Evolutionary conservation across 1,284 basidiomycete species (phyloP), one percentile per base, ranked within the genome.

Genomic region (Pseudozyma sp.): DNA sequence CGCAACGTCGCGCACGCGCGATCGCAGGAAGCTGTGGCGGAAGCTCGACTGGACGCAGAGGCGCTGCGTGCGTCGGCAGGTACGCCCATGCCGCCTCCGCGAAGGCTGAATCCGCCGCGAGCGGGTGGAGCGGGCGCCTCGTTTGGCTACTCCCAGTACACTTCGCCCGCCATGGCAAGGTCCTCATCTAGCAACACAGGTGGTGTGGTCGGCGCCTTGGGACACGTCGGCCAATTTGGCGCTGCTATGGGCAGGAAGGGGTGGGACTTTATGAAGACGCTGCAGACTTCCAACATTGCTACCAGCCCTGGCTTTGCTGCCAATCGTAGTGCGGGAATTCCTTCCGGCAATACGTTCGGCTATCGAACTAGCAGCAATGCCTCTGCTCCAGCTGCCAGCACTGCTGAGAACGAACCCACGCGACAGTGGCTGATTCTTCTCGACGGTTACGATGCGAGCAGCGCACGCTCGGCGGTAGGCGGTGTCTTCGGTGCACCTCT

Each of bases 401-500:
- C 44, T 5, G 65, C 54, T 17, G 64, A 69, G 10, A 78, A 78
- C 53, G 75, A 75, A 24, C 54, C 75, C 14, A 79, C 77, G 4
- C 54, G 76, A 14, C 56, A 53, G 17, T 79, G 77, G 77, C 42
- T 78, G 10, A 19, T 35, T 17, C 54, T 61, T 11, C 62, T 68
- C 31, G 50, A 68, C 8, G 14, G 19, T n/a, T 39, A 53, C 14
- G 64, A 68, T 24, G 2, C 53, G 3, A n/a, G 9, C 17, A n/a
- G 31, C 10, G 39, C 1, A 14, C 19, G n/a, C 9, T 8, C 13
- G 6, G 8, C 17, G 14, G 30, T 30, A 1, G 47, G 47, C 9
- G 51, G 62, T 10, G 50, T 81, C 14, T 83, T 83, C 40, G 81
- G 81, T 42, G 59, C 66, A 35, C 74, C 76, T 14, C 69, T 83